Evolutionary conservation across 371 early-diverging fungal genomes (phyloP).

Genomic region (Mortierella sp.): DNA sequence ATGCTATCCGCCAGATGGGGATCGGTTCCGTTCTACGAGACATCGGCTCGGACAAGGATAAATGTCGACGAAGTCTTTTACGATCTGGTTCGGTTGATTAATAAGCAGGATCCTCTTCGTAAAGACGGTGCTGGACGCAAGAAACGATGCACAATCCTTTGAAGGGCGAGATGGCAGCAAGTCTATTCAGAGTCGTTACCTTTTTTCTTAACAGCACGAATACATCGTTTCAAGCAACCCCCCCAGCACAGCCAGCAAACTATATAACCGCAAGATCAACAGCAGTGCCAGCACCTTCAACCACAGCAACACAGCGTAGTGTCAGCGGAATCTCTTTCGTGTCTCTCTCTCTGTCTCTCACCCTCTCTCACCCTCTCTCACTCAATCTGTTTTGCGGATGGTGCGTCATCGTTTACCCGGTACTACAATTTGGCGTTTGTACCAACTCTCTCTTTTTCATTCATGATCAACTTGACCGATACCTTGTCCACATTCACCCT

Average conservation of each 20-base stretch:
- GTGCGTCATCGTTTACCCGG: too few species aligned
- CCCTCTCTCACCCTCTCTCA: background rate
- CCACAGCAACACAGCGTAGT: background rate
- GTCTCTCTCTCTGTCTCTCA: background rate
- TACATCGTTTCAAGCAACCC: too few species aligned
- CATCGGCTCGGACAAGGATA: constrained; percentile 85
- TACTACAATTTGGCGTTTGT: too few species aligned
- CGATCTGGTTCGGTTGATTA: constrained; percentile 70
- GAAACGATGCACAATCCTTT: constrained; percentile 20
- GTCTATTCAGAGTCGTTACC: too few species aligned
- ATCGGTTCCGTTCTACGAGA: constrained; percentile 81
- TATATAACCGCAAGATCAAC: background rate
- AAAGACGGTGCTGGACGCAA: constrained; percentile 7
- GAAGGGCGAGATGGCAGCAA: too few species aligned
- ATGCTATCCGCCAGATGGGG: constrained; percentile 78
- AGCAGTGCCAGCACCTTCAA: constrained; percentile 5
- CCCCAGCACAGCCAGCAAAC: too few species aligned
- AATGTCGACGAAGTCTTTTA: constrained; percentile 84
- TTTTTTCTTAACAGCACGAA: too few species aligned
- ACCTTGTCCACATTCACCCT: too few species aligned
- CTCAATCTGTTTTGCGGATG: too few species aligned
- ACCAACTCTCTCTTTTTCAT: too few species aligned
- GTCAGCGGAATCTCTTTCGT: too few species aligned
- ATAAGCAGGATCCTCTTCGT: constrained; percentile 52
- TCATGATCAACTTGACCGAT: too few species aligned